A percentile compares a stretch with the other conserved stretches of the same genome.
These are phyloP conservation scores for Leucocoprinus sp. DNA, from an alignment of 768 basidiomycete species.

Conservation along the genomic window DNA sequence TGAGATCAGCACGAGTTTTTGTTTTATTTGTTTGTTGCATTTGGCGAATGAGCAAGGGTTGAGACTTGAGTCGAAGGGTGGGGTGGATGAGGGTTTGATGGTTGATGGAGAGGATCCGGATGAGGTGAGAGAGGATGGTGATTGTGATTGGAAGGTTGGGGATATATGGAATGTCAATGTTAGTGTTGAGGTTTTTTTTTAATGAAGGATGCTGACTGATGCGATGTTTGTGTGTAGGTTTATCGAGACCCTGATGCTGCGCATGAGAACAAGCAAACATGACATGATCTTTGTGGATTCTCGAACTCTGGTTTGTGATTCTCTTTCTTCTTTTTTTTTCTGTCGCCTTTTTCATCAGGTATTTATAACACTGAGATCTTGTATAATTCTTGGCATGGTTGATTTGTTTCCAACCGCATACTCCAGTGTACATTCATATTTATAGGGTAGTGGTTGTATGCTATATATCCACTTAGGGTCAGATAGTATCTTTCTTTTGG, in stretches of 20 bases:
- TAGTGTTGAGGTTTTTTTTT: constrained; percentile 11
- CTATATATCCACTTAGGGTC: constrained; percentile 3
- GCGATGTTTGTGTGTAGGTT: constrained; percentile 24
- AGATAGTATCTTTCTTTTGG: background rate
- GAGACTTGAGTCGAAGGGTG: constrained; percentile 51
- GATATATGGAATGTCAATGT: constrained; percentile 75
- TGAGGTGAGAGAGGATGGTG: too few relatives aligned
- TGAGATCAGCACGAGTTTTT: constrained; percentile 98
- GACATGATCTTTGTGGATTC: too few relatives aligned
- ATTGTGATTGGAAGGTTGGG: constrained; percentile 40
- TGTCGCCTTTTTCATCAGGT: background rate
- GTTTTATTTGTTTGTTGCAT: constrained; percentile 96
- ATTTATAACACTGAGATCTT: constrained; percentile 6
- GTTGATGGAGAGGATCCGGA: constrained; percentile 22
- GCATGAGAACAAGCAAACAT: too few relatives aligned
- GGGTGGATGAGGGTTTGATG: constrained; percentile 29
- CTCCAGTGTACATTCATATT: constrained; percentile 10
- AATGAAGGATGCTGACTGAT: too few relatives aligned
- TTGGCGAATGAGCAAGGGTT: constrained; percentile 95
- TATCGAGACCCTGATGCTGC: constrained; percentile 35
- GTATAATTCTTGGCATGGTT: constrained; percentile 2
- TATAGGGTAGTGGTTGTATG: constrained; percentile 16
- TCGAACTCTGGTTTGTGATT: too few relatives aligned
- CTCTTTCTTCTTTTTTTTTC: too few relatives aligned
- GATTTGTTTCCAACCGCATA: background rate